Percentiles rank a stretch among this genome's conserved stretches.
Evolutionary conservation across 1,284 basidiomycete genomes (phyloP).

Genomic region (Cryptococcus hybrid): DNA sequence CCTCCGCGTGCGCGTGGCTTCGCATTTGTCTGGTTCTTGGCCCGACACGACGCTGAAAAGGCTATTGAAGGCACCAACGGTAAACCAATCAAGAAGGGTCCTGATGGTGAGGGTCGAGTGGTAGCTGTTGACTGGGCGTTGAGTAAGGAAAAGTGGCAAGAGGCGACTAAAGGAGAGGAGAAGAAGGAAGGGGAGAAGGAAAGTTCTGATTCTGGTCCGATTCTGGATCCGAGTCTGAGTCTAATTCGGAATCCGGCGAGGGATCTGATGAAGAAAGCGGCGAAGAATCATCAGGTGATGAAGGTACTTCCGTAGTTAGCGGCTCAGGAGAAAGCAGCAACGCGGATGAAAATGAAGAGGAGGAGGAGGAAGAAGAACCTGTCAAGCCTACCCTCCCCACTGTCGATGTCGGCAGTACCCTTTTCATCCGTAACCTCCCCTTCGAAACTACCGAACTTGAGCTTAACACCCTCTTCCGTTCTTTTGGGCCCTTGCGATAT

Average conservation of each 20-base stretch:
- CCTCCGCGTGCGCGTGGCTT: conserved; percentile 73
- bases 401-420: conserved; percentile 80
- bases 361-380: conserved; percentile 57
- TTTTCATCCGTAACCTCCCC: conserved; percentile 93
- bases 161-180: conserved; percentile 47
- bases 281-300: conserved; percentile 41
- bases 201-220: conserved; percentile 25
- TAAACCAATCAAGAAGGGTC: conserved; percentile 57
- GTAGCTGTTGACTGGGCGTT: conserved; percentile 97
- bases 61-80: conserved; percentile 86
- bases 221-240: conserved; percentile 17
- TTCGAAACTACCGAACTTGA: conserved; percentile 92
- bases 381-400: conserved; percentile 70
- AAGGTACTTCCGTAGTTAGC: conserved; percentile 38
- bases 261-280: conserved; percentile 45
- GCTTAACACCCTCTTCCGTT: conserved; percentile 77
- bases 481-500: conserved; percentile 91
- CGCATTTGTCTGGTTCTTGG: conserved; percentile 94
- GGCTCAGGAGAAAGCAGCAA: conserved; percentile 36
- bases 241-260: conserved; percentile 8
- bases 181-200: conserved; percentile 50
- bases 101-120: conserved; percentile 57
- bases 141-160: conserved; percentile 63
- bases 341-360: conserved; percentile 28
- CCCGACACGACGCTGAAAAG: conserved; percentile 77